These are phyloP conservation scores for Phytophthora kernoviae DNA, from an alignment of 352 stramenopile species.

Conservation along the genomic window DNA sequence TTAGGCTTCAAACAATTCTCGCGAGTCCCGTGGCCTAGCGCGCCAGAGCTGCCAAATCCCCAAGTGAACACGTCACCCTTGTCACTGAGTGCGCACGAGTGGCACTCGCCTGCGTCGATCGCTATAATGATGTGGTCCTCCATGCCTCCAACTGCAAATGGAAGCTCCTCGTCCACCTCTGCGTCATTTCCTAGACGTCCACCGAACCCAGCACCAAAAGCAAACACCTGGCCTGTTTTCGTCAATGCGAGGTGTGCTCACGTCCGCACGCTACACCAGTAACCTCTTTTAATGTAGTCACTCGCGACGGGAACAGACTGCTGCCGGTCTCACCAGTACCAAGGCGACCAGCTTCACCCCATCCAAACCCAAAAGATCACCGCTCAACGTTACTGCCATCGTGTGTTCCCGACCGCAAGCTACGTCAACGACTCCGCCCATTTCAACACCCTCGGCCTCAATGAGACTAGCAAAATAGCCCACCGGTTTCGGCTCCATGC, in stretches of 20 bases:
- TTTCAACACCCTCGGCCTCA: conserved; percentile 31
- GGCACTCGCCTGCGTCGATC: conserved; percentile 80
- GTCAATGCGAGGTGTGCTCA: conserved; percentile 81
- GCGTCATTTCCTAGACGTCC: conserved; percentile 73
- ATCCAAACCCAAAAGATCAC: conserved; percentile 85
- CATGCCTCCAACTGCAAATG: conserved; percentile 43
- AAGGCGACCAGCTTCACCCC: conserved; percentile 83
- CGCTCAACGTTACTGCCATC: conserved; percentile 70
- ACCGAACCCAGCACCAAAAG: conserved; percentile 81
- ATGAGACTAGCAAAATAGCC: conserved; percentile 63
- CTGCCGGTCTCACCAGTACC: conserved; percentile 80
- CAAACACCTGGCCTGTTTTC: conserved; percentile 54
- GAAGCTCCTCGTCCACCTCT: conserved; percentile 66
- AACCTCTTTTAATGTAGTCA: conserved; percentile 55
- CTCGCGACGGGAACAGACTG: conserved; percentile 57
- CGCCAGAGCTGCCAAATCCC: conserved; percentile 85
- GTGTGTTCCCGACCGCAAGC: conserved; percentile 88
- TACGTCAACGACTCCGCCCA: conserved; percentile 52
- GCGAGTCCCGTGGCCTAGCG: conserved; percentile 63
- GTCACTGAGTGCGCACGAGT: conserved; percentile 69
- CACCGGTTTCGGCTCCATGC: conserved; percentile 46
- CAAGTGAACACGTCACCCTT: conserved; percentile 83
- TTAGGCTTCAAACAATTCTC: conserved; percentile 62
- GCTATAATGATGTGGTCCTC: conserved; percentile 42
- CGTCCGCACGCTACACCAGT: conserved; percentile 73